Conservation (phyloP, 208 protist species). For the Wallacemonas sp. region DNA sequence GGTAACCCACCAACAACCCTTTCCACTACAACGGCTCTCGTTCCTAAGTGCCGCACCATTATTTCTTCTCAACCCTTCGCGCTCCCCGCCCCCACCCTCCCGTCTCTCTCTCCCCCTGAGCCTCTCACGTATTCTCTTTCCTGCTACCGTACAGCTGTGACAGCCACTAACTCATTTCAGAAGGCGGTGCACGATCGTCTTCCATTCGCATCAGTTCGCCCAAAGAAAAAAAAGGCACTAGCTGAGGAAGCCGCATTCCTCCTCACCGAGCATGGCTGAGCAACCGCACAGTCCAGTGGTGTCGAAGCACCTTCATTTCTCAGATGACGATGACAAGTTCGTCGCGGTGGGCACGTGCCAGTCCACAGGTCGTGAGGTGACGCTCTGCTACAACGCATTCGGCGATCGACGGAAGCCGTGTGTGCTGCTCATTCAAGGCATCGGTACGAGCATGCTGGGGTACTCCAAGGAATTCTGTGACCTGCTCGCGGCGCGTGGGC, state of each 20-base stretch:
- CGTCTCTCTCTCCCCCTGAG: too few relatives aligned
- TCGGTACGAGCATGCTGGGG: slow-evolving; percentile 27
- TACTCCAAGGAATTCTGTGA: slow-evolving; percentile 34
- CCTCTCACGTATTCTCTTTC: too few relatives aligned
- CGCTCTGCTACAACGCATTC: slow-evolving; percentile 79
- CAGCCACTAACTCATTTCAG: too few relatives aligned
- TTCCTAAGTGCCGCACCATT: too few relatives aligned
- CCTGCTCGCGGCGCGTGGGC: slow-evolving; percentile 40
- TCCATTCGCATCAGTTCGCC: background rate
- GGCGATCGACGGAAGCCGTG: slow-evolving; percentile 55
- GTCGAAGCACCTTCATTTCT: slow-evolving; percentile 14
- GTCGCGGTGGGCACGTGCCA: slow-evolving; percentile 53
- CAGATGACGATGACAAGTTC: slow-evolving; percentile 36
- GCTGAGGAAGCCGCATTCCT: background rate
- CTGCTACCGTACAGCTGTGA: too few relatives aligned
- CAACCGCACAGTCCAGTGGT: background rate
- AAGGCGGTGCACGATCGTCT: background rate
- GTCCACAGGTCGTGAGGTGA: slow-evolving; percentile 56
- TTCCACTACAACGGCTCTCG: too few relatives aligned
- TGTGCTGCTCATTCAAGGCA: slow-evolving; percentile 63
- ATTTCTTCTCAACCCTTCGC: too few relatives aligned
- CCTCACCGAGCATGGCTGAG: too few relatives aligned
- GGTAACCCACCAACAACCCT: too few relatives aligned
- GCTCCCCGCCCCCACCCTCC: too few relatives aligned
- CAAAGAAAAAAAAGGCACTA: background rate